phyloP scores from a whole-genome alignment of 1,284 basidiomycete genomes.

The Volvariella surrecta region DNA sequence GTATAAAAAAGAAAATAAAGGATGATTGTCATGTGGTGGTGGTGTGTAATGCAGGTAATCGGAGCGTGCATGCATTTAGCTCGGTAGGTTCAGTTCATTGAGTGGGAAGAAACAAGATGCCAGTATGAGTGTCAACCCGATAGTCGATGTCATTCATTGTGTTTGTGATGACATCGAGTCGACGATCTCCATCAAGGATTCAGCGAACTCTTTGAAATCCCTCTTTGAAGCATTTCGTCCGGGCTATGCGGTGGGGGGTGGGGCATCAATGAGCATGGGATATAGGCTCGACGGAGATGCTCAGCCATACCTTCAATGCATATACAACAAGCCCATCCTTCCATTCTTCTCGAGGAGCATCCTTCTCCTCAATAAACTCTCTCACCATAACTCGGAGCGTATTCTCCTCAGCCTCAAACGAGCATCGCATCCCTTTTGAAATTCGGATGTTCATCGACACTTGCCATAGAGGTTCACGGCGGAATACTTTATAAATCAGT shows the following conservation, averaged over 20 bases:
- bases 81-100: no score
- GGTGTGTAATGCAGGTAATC: no score
- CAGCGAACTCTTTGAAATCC: conserved; percentile 17
- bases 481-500: conserved; percentile 38
- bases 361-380: conserved; percentile 27
- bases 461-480: conserved; percentile 57
- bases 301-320: conserved; percentile 30
- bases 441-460: conserved; percentile 58
- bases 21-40: no score
- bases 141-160: no score
- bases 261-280: not conserved
- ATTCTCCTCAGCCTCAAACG: conserved; percentile 45
- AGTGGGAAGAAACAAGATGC: no score
- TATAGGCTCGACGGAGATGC: not conserved
- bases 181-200: not conserved
- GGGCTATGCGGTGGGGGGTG: conserved; percentile 25
- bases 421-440: conserved; percentile 41
- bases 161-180: not conserved
- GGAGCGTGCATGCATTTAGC: no score
- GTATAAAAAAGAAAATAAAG: no score
- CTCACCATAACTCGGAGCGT: conserved; percentile 47
- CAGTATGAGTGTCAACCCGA: no score
- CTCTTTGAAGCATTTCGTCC: conserved; percentile 37
- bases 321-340: conserved; percentile 30
- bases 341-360: conserved; percentile 12